phyloP scores from a whole-genome alignment of 768 basidiomycete genomes.

The Gloeophyllum trabeum region DNA sequence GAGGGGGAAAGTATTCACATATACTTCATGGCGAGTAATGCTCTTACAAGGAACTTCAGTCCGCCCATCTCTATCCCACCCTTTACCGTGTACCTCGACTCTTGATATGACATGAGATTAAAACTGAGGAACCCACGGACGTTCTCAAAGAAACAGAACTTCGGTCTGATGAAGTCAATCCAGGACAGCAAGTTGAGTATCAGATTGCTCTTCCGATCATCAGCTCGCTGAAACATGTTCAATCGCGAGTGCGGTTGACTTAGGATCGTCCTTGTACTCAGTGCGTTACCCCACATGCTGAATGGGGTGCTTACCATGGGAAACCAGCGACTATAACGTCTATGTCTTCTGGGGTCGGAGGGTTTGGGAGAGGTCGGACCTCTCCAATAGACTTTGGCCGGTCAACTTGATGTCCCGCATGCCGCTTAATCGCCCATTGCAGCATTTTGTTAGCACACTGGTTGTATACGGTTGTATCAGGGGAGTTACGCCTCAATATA shows the following conservation, averaged over 20 bases:
- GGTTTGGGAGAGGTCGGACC: conserved; percentile 26
- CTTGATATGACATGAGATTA: conserved; percentile 26
- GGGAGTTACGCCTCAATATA: conserved; percentile 36
- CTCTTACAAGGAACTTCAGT: conserved; percentile 51
- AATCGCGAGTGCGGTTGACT: conserved; percentile 68
- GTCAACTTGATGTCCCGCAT: conserved; percentile 28
- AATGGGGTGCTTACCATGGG: conserved; percentile 43
- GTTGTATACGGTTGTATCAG: conserved; percentile 45
- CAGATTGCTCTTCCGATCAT: conserved; percentile 58
- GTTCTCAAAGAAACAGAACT: conserved; percentile 37
- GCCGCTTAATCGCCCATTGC: conserved; percentile 40
- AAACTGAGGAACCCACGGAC: conserved; percentile 32
- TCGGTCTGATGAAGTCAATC: conserved; percentile 28
- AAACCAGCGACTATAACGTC: conserved; percentile 62
- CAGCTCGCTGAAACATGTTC: conserved; percentile 60
- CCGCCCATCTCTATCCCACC: conserved; percentile 70
- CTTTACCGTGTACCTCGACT: conserved; percentile 28
- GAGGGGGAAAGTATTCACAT: conserved; percentile 5
- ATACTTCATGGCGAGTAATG: conserved; percentile 58
- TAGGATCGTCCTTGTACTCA: too few relatives aligned
- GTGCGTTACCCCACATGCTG: too few relatives aligned
- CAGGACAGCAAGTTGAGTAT: conserved; percentile 45
- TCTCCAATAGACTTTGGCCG: conserved; percentile 28
- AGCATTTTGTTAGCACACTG: conserved; percentile 62
- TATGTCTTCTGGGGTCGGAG: conserved; percentile 40